Evolutionary conservation across 352 stramenopile species (phyloP), one percentile per base, ranked within the genome.

Genomic region (Globisporangium iwayamae): DNA sequence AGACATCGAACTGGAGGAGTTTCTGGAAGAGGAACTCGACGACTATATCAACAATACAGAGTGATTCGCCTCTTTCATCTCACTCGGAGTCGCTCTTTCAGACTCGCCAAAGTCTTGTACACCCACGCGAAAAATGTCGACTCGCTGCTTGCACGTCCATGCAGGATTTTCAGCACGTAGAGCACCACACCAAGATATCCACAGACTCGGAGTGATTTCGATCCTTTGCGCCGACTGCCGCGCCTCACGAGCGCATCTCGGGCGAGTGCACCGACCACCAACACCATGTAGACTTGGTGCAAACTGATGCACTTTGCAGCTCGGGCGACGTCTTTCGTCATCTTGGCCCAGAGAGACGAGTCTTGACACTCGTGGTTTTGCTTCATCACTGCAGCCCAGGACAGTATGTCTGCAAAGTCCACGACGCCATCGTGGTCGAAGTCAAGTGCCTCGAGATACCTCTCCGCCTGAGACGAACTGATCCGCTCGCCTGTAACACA

Each of bases 341-440:
- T 16, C n/a, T 57, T 52, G 13, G 28, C 14, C 30, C 13, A 54
- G 1, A 34, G 18, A 1, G 60, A 54, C 2, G n/a, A 38, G 14
- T 63, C 56, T 0, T 25, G 54, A 9, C 65, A 38, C 43, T 86
- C 69, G 60, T 88, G 71, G 20, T 84, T 84, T 5, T 60, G 67
- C 60, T 94, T 94, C 72, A 94, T 85, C 34, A 90, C 76, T 0
- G 83, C 80, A 0, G 74, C 75, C 81, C 85, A 93, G 3, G 83
- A 92, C 3, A 94, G 65, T 50, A 94, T 83, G 66, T 94, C 85
- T 3, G 56, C 64, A 55, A 94, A 90, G 57, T 94, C 83, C 8
- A 93, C 83, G 0, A 85, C 70, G 3, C 85, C 83, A 53, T 93
- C 88, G 34, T 66, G 65, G 38, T 94, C 84, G 48, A 79, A 93